A percentile compares a stretch with the other conserved stretches of the same genome.
Conservation (phyloP, 805 yeast species). For the Myxozyma vanderwaltii region DNA sequence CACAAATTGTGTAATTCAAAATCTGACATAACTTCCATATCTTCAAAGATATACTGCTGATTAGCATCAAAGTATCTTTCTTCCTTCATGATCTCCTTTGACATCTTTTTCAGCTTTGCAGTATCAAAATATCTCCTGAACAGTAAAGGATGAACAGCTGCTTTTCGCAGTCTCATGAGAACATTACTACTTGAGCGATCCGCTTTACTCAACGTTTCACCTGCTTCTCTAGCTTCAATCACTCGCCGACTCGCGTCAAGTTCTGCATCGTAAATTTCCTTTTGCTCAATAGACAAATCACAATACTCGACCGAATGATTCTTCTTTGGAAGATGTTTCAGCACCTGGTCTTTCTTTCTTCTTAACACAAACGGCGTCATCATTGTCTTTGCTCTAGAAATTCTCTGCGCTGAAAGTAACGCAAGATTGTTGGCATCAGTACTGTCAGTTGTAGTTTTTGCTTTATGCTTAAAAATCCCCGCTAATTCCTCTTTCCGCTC, state of each 20-base stretch:
- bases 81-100: conserved; percentile 76
- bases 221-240: conserved; percentile 40
- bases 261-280: conserved; percentile 61
- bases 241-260: conserved; percentile 46
- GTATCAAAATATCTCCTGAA: conserved; percentile 70
- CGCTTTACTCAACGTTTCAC: conserved; percentile 38
- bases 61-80: conserved; percentile 79
- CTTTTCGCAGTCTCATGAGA: conserved; percentile 87
- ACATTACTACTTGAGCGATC: conserved; percentile 62
- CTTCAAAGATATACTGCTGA: conserved; percentile 76
- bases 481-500: conserved; percentile 81
- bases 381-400: conserved; percentile 91
- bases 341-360: conserved; percentile 87
- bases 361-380: conserved; percentile 97
- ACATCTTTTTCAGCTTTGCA: conserved; percentile 61
- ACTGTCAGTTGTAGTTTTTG: conserved; percentile 64
- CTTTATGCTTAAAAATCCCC: conserved; percentile 83
- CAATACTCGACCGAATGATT: conserved; percentile 65
- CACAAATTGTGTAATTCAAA: conserved; percentile 80
- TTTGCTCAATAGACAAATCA: conserved; percentile 58
- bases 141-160: conserved; percentile 87
- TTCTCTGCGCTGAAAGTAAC: conserved; percentile 84
- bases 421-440: conserved; percentile 61
- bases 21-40: conserved; percentile 94
- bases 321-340: conserved; percentile 84